A percentile compares a stretch with the other conserved stretches of the same genome.
phyloP scores from a whole-genome alignment of 352 stramenopile species.

The Thalassiosira allenii region DNA sequence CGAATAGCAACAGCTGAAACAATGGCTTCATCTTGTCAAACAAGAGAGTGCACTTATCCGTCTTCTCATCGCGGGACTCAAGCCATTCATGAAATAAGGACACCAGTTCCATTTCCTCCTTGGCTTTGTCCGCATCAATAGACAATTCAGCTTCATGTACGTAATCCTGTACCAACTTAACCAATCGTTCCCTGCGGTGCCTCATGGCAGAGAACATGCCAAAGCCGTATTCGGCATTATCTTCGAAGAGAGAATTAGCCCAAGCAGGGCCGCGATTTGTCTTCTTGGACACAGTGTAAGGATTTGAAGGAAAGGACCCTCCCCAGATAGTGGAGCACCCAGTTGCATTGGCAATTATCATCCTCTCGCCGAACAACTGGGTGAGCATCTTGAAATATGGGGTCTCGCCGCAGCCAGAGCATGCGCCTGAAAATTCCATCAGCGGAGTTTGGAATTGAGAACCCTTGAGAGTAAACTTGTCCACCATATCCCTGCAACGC shows the following conservation, averaged over 20 bases:
- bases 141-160: slow-evolving; percentile 59
- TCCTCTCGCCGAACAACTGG: slow-evolving; percentile 84
- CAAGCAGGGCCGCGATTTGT: slow-evolving; percentile 60
- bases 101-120: slow-evolving; percentile 68
- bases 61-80: slow-evolving; percentile 76
- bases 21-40: slow-evolving; percentile 81
- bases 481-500: slow-evolving; percentile 69
- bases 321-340: slow-evolving; percentile 79
- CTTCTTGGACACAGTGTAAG: slow-evolving; percentile 78
- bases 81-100: slow-evolving; percentile 81
- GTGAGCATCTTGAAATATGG: slow-evolving; percentile 82
- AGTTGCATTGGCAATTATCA: slow-evolving; percentile 85
- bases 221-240: slow-evolving; percentile 82
- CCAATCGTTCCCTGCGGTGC: slow-evolving; percentile 71
- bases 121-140: slow-evolving; percentile 3
- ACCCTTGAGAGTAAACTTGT: slow-evolving; percentile 77
- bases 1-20: slow-evolving; percentile 57
- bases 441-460: slow-evolving; percentile 77
- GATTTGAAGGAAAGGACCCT: slow-evolving; percentile 79
- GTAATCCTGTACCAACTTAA: slow-evolving; percentile 73
- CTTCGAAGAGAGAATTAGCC: slow-evolving; percentile 81
- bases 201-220: slow-evolving; percentile 78
- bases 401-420: slow-evolving; percentile 78
- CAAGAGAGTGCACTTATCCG: slow-evolving; percentile 72
- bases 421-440: slow-evolving; percentile 78